Evolutionary conservation across 345 rosid genomes (phyloP), one percentile per base, ranked within the genome.

Genomic region (Heritiera littoralis): DNA sequence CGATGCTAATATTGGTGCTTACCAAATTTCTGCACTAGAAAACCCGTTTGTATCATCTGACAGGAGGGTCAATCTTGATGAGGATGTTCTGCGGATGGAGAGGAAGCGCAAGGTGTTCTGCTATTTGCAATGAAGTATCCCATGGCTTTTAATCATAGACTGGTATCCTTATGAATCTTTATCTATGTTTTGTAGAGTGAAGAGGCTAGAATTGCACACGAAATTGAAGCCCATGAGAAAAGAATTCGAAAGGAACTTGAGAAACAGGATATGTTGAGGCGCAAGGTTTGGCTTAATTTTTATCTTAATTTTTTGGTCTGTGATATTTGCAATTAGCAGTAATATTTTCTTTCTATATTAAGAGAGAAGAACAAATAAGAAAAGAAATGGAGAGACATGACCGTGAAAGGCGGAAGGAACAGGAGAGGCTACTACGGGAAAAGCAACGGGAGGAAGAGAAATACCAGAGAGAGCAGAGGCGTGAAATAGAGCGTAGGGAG

Each of bases 361-460:
- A 92, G 97, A 88, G 90, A 83, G 97, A 95, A 70, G 95, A 93
- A 84, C 97, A 92, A 86, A 78, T 88, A 43, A 92, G 87, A 81
- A 94, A 92, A 85, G 98, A 93, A 81, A 88, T 90, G 88, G 98
- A 93, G 81, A 93, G 94, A 86, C 91, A 83, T 64, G 94, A 95
- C 76, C 97, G 98, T 82, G 98, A 95, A 85, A 93, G 95, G 84
- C 89, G 91, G 61, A 95, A 88, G 84, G 98, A 93, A 81, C 98
- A 95, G 84, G 98, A 95, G 84, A 87, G 94, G 80, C 85, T 95
- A 67, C 77, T 91, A 81, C 95, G 98, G 68, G 98, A 95, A 84
- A 93, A 87, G 87, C 98, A 93, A 83, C 86, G 98, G 79, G 98
- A 95, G 81, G 98, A 87, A 80, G 98, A 95, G 91, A 92, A 95